These are phyloP conservation scores for Monosporascus sp. DNA, from an alignment of 2,329 filamentous ascomycete genomes.

Conservation along the genomic window DNA sequence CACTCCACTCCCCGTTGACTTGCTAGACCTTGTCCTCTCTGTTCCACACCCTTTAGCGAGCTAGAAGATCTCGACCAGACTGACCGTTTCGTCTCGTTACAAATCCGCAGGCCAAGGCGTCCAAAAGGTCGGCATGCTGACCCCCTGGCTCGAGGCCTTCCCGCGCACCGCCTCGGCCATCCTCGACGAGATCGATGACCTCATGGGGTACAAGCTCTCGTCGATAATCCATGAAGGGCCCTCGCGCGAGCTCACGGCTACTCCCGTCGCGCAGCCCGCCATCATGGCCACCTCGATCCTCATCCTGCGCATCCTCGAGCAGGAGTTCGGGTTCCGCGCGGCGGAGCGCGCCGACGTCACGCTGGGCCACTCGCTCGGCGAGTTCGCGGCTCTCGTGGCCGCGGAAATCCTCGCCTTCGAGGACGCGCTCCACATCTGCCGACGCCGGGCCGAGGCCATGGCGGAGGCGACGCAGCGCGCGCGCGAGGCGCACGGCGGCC, in stretches of 20 bases:
- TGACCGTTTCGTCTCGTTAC: too few relatives aligned
- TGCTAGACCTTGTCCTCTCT: constrained; percentile 4
- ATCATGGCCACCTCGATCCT: constrained; percentile 94
- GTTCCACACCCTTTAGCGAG: too few relatives aligned
- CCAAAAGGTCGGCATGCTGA: constrained; percentile 82
- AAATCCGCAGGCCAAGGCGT: constrained; percentile 69
- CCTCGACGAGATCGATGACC: constrained; percentile 78
- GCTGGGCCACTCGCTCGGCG: constrained; percentile 85
- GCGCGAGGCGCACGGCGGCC: constrained; percentile 62
- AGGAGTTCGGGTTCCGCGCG: constrained; percentile 74
- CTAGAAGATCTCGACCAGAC: too few relatives aligned
- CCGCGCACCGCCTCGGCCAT: constrained; percentile 70
- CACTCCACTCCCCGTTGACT: neutral
- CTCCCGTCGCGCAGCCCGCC: constrained; percentile 85
- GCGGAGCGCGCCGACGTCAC: constrained; percentile 71
- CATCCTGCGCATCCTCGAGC: constrained; percentile 80
- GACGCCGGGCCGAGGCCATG: constrained; percentile 77
- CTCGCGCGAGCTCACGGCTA: constrained; percentile 69
- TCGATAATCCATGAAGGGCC: constrained; percentile 75
- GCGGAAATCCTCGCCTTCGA: constrained; percentile 73
- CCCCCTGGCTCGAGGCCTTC: constrained; percentile 81
- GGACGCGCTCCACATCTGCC: constrained; percentile 73
- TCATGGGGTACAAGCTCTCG: constrained; percentile 69
- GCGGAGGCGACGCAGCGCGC: constrained; percentile 66
- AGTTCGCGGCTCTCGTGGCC: constrained; percentile 86